phyloP scores from a whole-genome alignment of 805 yeast species.

The Cyberlindnera nakhonratchasimensis region DNA sequence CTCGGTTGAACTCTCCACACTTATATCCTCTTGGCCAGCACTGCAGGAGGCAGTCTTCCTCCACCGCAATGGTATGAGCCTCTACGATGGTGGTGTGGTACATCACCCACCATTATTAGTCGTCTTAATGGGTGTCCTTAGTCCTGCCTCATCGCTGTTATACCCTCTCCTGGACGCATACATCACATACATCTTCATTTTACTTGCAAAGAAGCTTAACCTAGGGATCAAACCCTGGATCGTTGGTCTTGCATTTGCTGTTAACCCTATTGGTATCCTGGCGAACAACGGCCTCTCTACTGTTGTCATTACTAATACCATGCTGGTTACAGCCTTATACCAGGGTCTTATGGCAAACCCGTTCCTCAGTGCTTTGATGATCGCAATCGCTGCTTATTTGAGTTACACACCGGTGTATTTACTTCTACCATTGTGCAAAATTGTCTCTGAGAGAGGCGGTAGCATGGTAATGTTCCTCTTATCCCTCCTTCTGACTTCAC shows the following conservation, averaged over 20 bases:
- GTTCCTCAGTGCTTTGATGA: constrained; percentile 42
- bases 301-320: constrained; percentile 53
- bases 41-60: constrained; percentile 67
- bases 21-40: constrained; percentile 64
- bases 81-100: constrained; percentile 82
- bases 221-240: constrained; percentile 35
- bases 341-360: constrained; percentile 40
- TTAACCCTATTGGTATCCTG: constrained; percentile 77
- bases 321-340: constrained; percentile 46
- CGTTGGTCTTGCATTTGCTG: constrained; percentile 60
- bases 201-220: constrained; percentile 39
- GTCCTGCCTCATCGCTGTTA: constrained; percentile 32
- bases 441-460: constrained; percentile 14
- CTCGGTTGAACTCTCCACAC: constrained; percentile 66
- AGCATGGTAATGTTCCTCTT: constrained; percentile 27
- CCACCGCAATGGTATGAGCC: constrained; percentile 49
- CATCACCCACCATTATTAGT: constrained; percentile 82
- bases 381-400: constrained; percentile 64
- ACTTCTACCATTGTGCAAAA: constrained; percentile 48
- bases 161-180: constrained; percentile 59
- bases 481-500: constrained; percentile 26
- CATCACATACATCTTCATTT: constrained; percentile 51
- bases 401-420: constrained; percentile 61
- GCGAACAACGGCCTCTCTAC: constrained; percentile 71
- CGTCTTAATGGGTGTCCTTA: constrained; percentile 37